Evolutionary conservation across 352 stramenopile species (phyloP).

Genomic region (Lagenidium giganteum): DNA sequence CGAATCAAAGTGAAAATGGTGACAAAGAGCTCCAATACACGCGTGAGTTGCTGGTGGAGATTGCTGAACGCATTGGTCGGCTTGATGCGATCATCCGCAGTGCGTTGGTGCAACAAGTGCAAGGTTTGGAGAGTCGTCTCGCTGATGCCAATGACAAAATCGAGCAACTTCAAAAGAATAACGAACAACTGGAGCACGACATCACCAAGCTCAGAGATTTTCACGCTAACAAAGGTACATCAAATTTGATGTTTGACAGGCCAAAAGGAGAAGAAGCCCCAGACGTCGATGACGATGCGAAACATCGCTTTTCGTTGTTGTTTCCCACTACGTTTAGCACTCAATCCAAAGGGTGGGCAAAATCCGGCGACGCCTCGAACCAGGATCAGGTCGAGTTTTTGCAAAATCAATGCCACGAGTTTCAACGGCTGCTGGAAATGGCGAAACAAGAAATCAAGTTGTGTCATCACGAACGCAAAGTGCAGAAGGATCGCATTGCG

Average conservation of each 20-base stretch:
- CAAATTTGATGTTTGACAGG: slow-evolving; percentile 16
- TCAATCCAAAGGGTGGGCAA: neutral
- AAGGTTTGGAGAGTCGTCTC: too few relatives aligned
- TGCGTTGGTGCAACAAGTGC: slow-evolving; percentile 1
- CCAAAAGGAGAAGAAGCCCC: neutral
- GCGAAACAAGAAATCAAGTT: slow-evolving; percentile 68
- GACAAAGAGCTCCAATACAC: slow-evolving; percentile 14
- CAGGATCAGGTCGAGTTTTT: slow-evolving; percentile 21
- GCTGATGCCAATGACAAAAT: slow-evolving; percentile 1
- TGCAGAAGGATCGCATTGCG: slow-evolving; percentile 33
- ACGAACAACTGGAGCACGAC: slow-evolving; percentile 12
- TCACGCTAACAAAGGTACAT: slow-evolving; percentile 7
- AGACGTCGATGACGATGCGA: slow-evolving; percentile 15
- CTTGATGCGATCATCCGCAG: slow-evolving; percentile 6
- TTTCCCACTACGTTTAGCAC: neutral
- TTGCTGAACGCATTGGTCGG: slow-evolving; percentile 8
- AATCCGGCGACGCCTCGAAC: neutral
- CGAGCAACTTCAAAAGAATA: neutral
- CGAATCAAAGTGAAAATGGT: neutral
- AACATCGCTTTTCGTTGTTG: slow-evolving; percentile 1
- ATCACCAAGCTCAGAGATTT: slow-evolving; percentile 15
- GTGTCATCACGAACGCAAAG: slow-evolving; percentile 49
- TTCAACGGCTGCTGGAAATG: slow-evolving; percentile 54
- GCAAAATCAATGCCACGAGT: slow-evolving; percentile 43
- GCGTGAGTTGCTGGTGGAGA: slow-evolving; percentile 16